phyloP scores from a whole-genome alignment of 2,329 filamentous ascomycete genomes.

The Nigrospora sphaerica region DNA sequence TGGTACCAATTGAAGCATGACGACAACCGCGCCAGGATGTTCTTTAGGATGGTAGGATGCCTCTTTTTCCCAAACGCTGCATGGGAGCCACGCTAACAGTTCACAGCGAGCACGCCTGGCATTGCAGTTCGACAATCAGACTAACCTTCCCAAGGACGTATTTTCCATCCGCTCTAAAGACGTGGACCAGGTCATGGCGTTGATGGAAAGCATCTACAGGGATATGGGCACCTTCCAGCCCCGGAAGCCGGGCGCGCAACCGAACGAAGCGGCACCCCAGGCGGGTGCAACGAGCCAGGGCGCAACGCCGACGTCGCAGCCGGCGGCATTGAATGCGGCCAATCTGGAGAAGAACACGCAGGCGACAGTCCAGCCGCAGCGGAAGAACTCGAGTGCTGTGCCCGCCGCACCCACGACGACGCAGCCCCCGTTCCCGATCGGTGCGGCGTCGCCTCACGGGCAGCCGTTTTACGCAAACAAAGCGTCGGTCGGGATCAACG shows the following conservation, averaged over 20 bases:
- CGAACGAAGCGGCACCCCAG: conserved; percentile 6
- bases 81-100: conserved; percentile 21
- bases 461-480: conserved; percentile 48
- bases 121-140: conserved; percentile 43
- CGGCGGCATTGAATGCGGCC: conserved; percentile 33
- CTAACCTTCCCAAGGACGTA: conserved; percentile 35
- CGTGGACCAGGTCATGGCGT: conserved; percentile 37
- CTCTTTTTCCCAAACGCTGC: not conserved
- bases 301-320: conserved; percentile 23
- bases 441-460: conserved; percentile 50
- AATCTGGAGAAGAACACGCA: conserved; percentile 47
- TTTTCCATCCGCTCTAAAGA: conserved; percentile 48
- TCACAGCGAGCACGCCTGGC: conserved; percentile 43
- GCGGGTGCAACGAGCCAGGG: conserved; percentile 19
- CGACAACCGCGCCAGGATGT: conserved; percentile 41
- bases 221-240: conserved; percentile 28
- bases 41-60: conserved; percentile 44
- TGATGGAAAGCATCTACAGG: conserved; percentile 45
- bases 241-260: not conserved
- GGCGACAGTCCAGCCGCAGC: conserved; percentile 38
- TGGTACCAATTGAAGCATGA: conserved; percentile 44
- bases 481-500: conserved; percentile 42
- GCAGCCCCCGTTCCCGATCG: conserved; percentile 50
- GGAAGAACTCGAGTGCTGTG: conserved; percentile 39
- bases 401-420: conserved; percentile 51